phyloP scores from a whole-genome alignment of 169 alveolate species.

The Plasmodium gallinaceum region DNA sequence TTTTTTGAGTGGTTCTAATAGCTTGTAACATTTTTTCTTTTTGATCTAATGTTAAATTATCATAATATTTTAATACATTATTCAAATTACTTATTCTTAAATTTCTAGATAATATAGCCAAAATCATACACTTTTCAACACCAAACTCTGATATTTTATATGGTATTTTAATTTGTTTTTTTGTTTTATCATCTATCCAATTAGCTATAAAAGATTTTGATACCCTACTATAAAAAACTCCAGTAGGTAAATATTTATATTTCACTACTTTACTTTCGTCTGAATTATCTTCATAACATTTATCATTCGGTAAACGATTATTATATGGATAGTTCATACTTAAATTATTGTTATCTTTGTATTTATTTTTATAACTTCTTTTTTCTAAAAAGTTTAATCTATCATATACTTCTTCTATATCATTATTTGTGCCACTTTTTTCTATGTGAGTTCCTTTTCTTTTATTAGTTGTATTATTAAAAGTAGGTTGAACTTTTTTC shows the following conservation, averaged over 20 bases:
- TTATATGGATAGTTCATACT: neutral
- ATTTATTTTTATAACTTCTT: constrained; percentile 56
- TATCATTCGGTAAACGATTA: neutral
- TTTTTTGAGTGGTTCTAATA: constrained; percentile 59
- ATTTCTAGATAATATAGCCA: constrained; percentile 69
- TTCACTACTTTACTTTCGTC: constrained; percentile 37
- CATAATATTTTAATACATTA: constrained; percentile 39
- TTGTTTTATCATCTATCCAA: constrained; percentile 73
- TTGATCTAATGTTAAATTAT: constrained; percentile 35
- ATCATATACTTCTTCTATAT: constrained; percentile 36
- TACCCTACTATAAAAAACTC: constrained; percentile 71
- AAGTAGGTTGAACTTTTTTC: neutral
- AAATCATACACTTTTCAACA: constrained; percentile 70
- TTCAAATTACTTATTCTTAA: constrained; percentile 40
- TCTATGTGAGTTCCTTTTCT: constrained; percentile 1
- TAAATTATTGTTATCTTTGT: neutral
- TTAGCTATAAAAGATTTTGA: constrained; percentile 72
- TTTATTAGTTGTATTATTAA: neutral
- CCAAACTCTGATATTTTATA: constrained; percentile 74
- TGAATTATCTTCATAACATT: constrained; percentile 14
- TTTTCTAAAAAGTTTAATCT: constrained; percentile 57
- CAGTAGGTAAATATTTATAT: constrained; percentile 69
- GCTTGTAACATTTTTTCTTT: constrained; percentile 62
- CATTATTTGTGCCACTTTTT: neutral
- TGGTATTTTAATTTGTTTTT: constrained; percentile 71